Conservation (phyloP, 352 stramenopile species). For the Phytopythium litorale region DNA sequence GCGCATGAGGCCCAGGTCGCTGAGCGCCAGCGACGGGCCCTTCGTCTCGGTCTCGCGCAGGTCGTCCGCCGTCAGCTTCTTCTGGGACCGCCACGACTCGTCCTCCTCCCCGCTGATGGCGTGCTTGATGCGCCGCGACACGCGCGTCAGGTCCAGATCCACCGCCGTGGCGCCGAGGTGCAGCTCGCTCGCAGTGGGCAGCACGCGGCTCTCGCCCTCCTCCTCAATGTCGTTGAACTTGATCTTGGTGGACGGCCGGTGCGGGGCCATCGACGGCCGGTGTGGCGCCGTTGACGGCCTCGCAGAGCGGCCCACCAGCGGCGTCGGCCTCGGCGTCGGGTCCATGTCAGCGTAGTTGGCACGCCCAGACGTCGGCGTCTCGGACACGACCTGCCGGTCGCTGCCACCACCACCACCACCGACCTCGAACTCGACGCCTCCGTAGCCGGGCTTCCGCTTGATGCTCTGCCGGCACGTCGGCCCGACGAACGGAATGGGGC, state of each 20-base stretch:
- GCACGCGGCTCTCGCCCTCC: conserved; percentile 12
- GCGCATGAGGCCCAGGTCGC: conserved; percentile 29
- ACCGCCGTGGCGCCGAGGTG: conserved; percentile 26
- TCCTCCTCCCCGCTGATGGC: conserved; percentile 23
- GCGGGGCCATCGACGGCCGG: conserved; percentile 9
- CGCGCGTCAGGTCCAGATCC: conserved; percentile 47
- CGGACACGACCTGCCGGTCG: conserved; percentile 12
- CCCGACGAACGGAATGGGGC: conserved; percentile 44
- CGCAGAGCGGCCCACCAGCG: not conserved
- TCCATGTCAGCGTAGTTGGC: conserved; percentile 27
- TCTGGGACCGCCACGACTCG: conserved; percentile 18
- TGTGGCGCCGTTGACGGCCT: not conserved
- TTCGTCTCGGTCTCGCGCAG: conserved; percentile 36
- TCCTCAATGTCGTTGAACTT: conserved; percentile 66
- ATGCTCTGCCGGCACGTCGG: conserved; percentile 42
- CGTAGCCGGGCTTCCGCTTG: conserved; percentile 24
- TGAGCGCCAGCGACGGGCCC: conserved; percentile 34
- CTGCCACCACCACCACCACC: conserved; percentile 14
- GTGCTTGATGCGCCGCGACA: conserved; percentile 46
- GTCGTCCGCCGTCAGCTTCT: conserved; percentile 49
- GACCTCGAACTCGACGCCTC: conserved; percentile 16
- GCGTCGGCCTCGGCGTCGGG: conserved; percentile 7
- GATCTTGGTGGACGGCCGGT: conserved; percentile 23
- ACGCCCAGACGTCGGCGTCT: conserved; percentile 21
- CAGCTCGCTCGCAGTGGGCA: conserved; percentile 10